A percentile compares a stretch with the other conserved stretches of the same genome.
Evolutionary conservation across 495 filamentous ascomycete genomes (phyloP).

Genomic region (Talaromyces borbonicus): DNA sequence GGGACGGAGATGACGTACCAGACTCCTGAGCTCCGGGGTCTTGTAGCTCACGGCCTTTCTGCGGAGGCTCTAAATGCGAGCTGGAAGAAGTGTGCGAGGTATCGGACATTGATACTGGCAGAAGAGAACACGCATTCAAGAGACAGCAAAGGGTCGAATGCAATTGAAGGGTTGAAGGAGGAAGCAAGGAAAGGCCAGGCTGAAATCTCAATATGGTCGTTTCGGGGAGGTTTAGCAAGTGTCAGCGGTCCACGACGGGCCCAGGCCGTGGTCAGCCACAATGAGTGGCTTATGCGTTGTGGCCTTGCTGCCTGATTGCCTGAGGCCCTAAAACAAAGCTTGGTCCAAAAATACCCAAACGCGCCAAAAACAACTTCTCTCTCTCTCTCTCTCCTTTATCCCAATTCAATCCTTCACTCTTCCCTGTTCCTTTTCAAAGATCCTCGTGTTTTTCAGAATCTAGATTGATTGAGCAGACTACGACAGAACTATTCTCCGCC

Average conservation of each 20-base stretch:
- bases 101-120: constrained; percentile 28
- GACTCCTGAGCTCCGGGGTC: constrained; percentile 80
- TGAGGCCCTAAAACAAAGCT: not conserved
- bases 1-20: constrained; percentile 38
- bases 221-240: no score
- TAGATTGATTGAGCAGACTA: no score
- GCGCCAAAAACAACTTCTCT: no score
- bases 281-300: no score
- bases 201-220: constrained; percentile 5
- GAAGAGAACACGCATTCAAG: not conserved
- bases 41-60: constrained; percentile 51
- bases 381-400: no score
- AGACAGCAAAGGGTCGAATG: constrained; percentile 5
- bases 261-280: no score
- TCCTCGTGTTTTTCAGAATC: no score
- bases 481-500: no score
- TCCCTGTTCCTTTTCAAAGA: no score
- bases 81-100: constrained; percentile 26
- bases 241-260: no score
- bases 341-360: no score
- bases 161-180: constrained; percentile 4
- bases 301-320: not conserved
- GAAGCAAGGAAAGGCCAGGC: constrained; percentile 8
- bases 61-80: constrained; percentile 52
- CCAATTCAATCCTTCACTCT: no score